Evolutionary conservation across 2,329 filamentous ascomycete genomes (phyloP).

Genomic region (Coniochaeta sp.): DNA sequence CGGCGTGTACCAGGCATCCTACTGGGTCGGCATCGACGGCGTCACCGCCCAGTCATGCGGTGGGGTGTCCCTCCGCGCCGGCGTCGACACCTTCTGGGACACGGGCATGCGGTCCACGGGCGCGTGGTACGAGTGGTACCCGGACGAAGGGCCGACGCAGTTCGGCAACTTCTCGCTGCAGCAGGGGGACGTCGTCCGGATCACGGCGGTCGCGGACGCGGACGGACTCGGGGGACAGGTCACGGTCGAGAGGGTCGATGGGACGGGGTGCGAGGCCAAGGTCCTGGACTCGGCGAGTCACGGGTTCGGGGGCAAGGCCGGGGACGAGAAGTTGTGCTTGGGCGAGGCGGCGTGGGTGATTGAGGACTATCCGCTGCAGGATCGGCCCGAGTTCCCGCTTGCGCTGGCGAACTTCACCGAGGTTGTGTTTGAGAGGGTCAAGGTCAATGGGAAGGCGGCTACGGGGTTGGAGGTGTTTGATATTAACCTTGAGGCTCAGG

Average conservation of each 20-base stretch:
- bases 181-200: constrained; percentile 9
- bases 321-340: constrained; percentile 4
- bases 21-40: constrained; percentile 14
- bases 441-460: constrained; percentile 4
- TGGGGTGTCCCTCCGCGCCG: constrained; percentile 9
- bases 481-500: constrained; percentile 10
- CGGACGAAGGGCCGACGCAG: neutral
- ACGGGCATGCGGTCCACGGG: constrained; percentile 7
- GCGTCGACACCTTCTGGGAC: constrained; percentile 14
- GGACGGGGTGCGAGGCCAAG: neutral
- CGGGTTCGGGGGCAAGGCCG: neutral
- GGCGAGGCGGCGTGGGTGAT: constrained; percentile 11
- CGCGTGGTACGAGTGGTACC: constrained; percentile 11
- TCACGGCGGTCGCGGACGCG: constrained; percentile 3
- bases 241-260: constrained; percentile 8
- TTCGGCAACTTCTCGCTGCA: constrained; percentile 5
- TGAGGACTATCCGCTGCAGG: constrained; percentile 12
- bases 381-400: constrained; percentile 8
- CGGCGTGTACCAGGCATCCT: constrained; percentile 11
- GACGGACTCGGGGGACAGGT: constrained; percentile 1
- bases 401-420: constrained; percentile 12
- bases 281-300: constrained; percentile 2
- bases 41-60: neutral
- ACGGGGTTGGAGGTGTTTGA: constrained; percentile 6
- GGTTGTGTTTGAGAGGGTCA: constrained; percentile 8